phyloP scores from a whole-genome alignment of 2,329 filamentous ascomycete genomes.

The Cladosporium phlei region DNA sequence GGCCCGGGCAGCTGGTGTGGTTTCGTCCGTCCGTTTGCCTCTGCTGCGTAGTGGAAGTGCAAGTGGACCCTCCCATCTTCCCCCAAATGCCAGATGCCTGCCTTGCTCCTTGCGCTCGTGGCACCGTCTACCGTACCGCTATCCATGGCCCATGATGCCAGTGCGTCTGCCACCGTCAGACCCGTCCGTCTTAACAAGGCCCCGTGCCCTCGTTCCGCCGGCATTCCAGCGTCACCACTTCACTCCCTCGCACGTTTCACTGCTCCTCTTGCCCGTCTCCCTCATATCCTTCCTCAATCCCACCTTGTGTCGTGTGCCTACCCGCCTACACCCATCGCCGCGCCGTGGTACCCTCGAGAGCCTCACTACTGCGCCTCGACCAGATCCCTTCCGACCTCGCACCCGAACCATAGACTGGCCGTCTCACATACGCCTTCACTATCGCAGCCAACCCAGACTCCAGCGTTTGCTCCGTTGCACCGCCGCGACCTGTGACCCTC shows the following conservation, averaged over 20 bases:
- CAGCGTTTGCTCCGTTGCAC: slow-evolving; percentile 6
- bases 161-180: slow-evolving; percentile 57
- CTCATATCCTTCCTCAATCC: not conserved
- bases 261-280: not conserved
- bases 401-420: slow-evolving; percentile 4
- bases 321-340: not conserved
- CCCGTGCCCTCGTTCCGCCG: slow-evolving; percentile 1
- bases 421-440: slow-evolving; percentile 13
- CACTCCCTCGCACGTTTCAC: no score
- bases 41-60: slow-evolving; percentile 9
- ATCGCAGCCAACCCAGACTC: slow-evolving; percentile 10
- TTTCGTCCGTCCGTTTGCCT: slow-evolving; percentile 14
- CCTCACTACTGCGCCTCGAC: slow-evolving; percentile 8
- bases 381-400: slow-evolving; percentile 1
- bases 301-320: not conserved
- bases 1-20: no score
- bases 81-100: slow-evolving; percentile 12
- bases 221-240: slow-evolving; percentile 1
- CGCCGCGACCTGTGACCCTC: slow-evolving; percentile 1
- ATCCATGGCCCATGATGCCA: not conserved
- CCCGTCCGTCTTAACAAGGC: slow-evolving; percentile 11
- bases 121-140: slow-evolving; percentile 3
- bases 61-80: no score
- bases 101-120: slow-evolving; percentile 2
- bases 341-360: slow-evolving; percentile 9